Percentiles rank a stretch among this genome's conserved stretches.
These are phyloP conservation scores for Macrotyloma uniflorum DNA, from an alignment of 306 rosid species.

Conservation along the genomic window DNA sequence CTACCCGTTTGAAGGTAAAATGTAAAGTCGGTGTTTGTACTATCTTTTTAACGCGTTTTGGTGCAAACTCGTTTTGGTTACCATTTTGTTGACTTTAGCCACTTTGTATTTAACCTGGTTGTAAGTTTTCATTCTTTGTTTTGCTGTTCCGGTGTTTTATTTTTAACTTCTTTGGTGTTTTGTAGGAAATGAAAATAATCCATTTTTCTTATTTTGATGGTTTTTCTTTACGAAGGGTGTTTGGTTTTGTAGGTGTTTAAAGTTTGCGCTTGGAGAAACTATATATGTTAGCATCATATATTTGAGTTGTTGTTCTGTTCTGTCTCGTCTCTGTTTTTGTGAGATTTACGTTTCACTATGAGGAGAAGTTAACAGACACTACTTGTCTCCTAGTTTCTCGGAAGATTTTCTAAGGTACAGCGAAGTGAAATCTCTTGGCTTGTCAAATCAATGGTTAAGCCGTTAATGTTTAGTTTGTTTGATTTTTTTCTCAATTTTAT, in stretches of 20 bases:
- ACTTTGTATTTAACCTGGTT: not conserved
- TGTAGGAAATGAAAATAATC: not conserved
- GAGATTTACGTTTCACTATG: conserved; percentile 49
- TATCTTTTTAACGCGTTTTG: conserved; percentile 16
- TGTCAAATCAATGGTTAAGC: not conserved
- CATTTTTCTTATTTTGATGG: not conserved
- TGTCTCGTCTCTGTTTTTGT: conserved; percentile 46
- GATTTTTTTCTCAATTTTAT: not conserved
- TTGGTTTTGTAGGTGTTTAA: conserved; percentile 41
- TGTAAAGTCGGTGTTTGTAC: conserved; percentile 32
- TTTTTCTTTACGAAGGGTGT: not conserved
- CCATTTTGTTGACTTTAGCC: not conserved
- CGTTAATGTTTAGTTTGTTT: not conserved
- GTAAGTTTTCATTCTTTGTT: not conserved
- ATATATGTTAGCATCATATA: not conserved
- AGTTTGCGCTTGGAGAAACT: not conserved
- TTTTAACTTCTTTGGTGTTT: conserved; percentile 6
- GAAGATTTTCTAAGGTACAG: conserved; percentile 40
- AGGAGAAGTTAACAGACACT: conserved; percentile 31
- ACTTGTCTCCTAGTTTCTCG: conserved; percentile 20
- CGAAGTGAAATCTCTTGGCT: not conserved
- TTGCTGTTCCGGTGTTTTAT: not conserved
- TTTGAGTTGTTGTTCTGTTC: conserved; percentile 28
- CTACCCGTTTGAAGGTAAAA: conserved; percentile 1
- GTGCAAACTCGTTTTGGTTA: not conserved